Conservation (phyloP, 2,329 filamentous ascomycete genomes). For the Escovopsis weberi region DNA sequence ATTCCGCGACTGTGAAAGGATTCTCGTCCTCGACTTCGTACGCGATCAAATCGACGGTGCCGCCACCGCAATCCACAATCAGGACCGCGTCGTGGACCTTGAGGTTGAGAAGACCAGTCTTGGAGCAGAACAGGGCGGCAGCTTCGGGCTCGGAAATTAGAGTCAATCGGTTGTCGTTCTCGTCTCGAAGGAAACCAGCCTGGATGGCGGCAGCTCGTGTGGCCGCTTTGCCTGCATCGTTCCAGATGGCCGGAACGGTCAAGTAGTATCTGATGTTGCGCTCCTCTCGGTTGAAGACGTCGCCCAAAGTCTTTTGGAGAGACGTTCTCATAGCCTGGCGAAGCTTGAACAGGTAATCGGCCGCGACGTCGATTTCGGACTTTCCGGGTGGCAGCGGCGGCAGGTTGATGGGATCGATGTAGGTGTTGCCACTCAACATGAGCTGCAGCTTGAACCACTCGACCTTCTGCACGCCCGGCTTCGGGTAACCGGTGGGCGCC, state of each 20-base stretch:
- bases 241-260: conserved; percentile 98
- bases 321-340: conserved; percentile 94
- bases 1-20: conserved; percentile 92
- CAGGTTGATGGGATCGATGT: conserved; percentile 97
- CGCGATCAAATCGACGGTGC: conserved; percentile 96
- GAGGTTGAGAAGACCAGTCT: conserved; percentile 86
- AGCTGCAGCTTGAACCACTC: conserved; percentile 99
- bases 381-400: conserved; percentile 94
- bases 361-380: conserved; percentile 98
- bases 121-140: conserved; percentile 92
- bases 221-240: conserved; percentile 94
- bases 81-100: conserved; percentile 98
- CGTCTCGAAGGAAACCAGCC: conserved; percentile 88
- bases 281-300: conserved; percentile 96
- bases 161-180: conserved; percentile 93
- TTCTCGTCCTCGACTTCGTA: conserved; percentile 98
- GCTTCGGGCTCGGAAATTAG: conserved; percentile 94
- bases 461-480: conserved; percentile 94
- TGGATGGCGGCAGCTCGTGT: conserved; percentile 93
- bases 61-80: conserved; percentile 96
- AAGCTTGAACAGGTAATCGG: conserved; percentile 96
- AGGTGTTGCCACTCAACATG: conserved; percentile 97
- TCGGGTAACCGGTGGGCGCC: conserved; percentile 92
- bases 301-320: conserved; percentile 87
- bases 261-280: conserved; percentile 96